Evolutionary conservation across 768 basidiomycete species (phyloP).

Genomic region (Hortiboletus flavorubellus): DNA sequence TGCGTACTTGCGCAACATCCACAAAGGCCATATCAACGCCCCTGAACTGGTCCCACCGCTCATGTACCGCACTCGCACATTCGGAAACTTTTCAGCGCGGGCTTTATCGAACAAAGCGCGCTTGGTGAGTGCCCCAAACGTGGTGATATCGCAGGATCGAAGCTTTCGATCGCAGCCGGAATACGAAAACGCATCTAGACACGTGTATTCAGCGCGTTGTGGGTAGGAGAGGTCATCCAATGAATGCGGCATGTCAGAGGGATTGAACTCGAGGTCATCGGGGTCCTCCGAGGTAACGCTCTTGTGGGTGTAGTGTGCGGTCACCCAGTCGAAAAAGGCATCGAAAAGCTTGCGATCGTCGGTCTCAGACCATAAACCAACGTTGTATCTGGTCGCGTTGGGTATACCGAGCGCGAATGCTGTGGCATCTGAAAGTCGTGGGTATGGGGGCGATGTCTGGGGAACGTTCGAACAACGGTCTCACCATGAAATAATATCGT

Average conservation of each 20-base stretch:
- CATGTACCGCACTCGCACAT: conserved; percentile 20
- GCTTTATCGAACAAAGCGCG: conserved; percentile 19
- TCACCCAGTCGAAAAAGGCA: conserved; percentile 13
- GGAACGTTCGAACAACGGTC: neutral
- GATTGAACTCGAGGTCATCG: conserved; percentile 17
- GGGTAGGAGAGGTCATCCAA: conserved; percentile 11
- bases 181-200: neutral
- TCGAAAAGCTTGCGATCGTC: conserved; percentile 15
- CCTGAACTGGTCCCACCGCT: conserved; percentile 12
- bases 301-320: conserved; percentile 18
- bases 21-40: conserved; percentile 6
- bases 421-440: conserved; percentile 7
- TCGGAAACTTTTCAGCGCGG: conserved; percentile 4
- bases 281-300: conserved; percentile 13
- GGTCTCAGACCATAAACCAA: neutral
- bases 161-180: conserved; percentile 15
- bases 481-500: conserved; percentile 19
- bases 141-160: conserved; percentile 4
- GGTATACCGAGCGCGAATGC: conserved; percentile 8
- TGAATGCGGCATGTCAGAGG: conserved; percentile 9
- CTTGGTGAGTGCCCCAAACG: conserved; percentile 7
- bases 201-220: conserved; percentile 12
- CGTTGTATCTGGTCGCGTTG: neutral
- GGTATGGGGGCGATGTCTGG: neutral
- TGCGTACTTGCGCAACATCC: conserved; percentile 9